phyloP scores from a whole-genome alignment of 2,329 filamentous ascomycete species.

The Ceratocystis huliohia region DNA sequence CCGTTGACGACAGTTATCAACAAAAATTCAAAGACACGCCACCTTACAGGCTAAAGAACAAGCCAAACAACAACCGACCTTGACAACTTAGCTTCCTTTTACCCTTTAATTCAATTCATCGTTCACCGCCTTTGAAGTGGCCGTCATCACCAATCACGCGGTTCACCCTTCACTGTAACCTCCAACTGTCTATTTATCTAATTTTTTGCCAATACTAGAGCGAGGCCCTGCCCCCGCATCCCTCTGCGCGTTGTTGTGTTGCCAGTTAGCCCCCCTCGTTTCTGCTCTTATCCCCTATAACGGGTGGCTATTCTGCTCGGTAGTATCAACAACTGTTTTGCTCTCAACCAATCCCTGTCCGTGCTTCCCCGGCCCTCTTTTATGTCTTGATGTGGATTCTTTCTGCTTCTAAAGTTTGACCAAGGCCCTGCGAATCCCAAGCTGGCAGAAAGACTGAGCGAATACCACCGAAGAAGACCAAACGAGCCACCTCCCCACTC shows the following conservation, averaged over 20 bases:
- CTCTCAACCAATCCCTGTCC: not conserved
- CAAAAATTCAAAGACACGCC: not conserved
- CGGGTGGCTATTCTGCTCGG: not conserved
- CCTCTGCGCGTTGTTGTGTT: not conserved
- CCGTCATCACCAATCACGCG: too few species aligned
- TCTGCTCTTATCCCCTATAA: not conserved
- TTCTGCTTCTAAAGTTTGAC: not conserved
- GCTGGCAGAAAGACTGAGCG: not conserved
- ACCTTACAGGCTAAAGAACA: not conserved
- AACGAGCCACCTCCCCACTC: not conserved
- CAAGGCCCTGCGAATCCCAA: not conserved
- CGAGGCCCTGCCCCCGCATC: not conserved
- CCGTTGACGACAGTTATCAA: not conserved
- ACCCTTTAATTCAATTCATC: not conserved
- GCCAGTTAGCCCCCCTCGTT: not conserved
- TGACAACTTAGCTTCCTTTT: not conserved
- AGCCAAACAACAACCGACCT: not conserved
- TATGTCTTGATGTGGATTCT: not conserved
- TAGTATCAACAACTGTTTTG: constrained; percentile 1
- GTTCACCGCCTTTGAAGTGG: not conserved
- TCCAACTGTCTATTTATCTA: not conserved
- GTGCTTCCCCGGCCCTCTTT: constrained; percentile 2
- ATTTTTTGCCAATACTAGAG: not conserved
- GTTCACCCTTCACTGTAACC: not conserved
- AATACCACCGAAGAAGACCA: not conserved